Conservation (phyloP, 2,329 filamentous ascomycete genomes). For the Fusarium ramigenum region DNA sequence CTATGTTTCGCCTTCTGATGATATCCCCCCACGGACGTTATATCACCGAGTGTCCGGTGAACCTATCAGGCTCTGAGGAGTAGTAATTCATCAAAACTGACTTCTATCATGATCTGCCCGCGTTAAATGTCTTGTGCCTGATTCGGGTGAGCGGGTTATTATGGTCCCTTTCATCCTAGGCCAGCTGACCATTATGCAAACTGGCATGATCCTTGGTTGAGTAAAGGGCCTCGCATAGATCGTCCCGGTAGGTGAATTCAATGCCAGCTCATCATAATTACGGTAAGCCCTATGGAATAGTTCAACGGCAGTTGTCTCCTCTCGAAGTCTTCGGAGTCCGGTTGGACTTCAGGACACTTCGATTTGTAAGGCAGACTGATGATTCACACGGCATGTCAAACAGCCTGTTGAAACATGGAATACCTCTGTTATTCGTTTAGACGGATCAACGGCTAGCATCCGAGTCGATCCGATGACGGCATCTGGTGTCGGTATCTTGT, state of each 20-base stretch:
- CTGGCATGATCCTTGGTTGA: background rate
- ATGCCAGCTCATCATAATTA: background rate
- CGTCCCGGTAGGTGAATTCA: background rate
- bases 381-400: background rate
- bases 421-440: background rate
- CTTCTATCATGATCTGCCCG: background rate
- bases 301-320: background rate
- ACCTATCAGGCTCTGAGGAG: constrained; percentile 1
- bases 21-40: background rate
- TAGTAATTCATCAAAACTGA: background rate
- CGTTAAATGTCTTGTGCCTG: background rate
- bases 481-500: background rate
- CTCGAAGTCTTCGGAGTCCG: background rate
- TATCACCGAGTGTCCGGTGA: background rate
- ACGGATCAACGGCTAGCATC: background rate
- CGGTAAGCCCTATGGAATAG: background rate
- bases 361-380: background rate
- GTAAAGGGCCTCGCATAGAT: background rate
- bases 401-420: background rate
- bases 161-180: background rate
- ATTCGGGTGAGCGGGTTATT: background rate
- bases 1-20: background rate
- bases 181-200: background rate
- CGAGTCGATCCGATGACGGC: background rate
- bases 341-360: background rate